Conservation (phyloP, 257 asterid genomes). For the Handroanthus guayacan region DNA sequence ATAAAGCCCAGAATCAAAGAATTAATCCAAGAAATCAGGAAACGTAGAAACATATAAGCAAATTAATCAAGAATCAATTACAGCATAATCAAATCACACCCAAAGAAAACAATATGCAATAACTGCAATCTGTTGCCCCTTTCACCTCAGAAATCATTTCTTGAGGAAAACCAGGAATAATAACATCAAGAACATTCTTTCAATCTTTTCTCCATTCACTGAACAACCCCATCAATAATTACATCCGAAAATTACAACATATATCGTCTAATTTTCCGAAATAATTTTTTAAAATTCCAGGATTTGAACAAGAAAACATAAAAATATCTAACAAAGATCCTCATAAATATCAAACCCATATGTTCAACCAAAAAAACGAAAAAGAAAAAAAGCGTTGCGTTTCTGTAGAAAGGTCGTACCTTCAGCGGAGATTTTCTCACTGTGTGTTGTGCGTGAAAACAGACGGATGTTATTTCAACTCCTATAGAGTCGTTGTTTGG, state of each 20-base stretch:
- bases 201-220: not conserved
- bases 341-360: slow-evolving; percentile 4
- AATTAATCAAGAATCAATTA: not conserved
- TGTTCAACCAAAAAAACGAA: not conserved
- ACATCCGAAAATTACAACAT: not conserved
- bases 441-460: slow-evolving; percentile 25
- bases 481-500: slow-evolving; percentile 9
- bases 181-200: not conserved
- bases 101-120: not conserved
- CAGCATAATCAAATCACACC: not conserved
- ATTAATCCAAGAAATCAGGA: slow-evolving; percentile 10
- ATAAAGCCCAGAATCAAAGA: slow-evolving; percentile 15
- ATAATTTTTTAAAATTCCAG: not conserved
- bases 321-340: not conserved
- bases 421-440: slow-evolving; percentile 26
- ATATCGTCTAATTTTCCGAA: not conserved
- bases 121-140: not conserved
- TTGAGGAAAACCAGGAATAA: slow-evolving; percentile 2
- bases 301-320: not conserved
- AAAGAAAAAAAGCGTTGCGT: not conserved
- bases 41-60: not conserved
- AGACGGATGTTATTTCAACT: not conserved
- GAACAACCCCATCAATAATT: not conserved
- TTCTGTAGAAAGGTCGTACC: slow-evolving; percentile 24
- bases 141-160: not conserved